A percentile compares a stretch with the other conserved stretches of the same genome.
Conservation (phyloP, 2,329 filamentous ascomycete genomes). For the Hysterium pulicare region DNA sequence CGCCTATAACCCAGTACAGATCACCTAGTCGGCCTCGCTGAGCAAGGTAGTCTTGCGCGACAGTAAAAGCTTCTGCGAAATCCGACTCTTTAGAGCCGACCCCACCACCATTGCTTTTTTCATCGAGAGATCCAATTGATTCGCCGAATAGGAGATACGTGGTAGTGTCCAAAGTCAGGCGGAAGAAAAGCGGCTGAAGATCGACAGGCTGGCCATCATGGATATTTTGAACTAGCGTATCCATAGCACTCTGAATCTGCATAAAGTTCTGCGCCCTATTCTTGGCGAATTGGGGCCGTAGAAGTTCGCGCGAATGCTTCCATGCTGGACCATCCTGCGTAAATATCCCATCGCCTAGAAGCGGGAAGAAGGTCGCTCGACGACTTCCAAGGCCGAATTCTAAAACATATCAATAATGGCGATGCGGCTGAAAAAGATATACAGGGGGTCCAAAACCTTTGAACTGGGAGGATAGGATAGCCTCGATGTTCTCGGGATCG, state of each 20-base stretch:
- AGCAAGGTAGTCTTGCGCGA: slow-evolving; percentile 15
- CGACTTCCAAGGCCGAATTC: slow-evolving; percentile 1
- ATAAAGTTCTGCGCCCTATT: neutral
- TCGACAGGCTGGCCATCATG: no score
- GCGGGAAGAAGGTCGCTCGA: slow-evolving; percentile 13
- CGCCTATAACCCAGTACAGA: slow-evolving; percentile 43
- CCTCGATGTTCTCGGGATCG: slow-evolving; percentile 41
- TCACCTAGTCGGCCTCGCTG: slow-evolving; percentile 21
- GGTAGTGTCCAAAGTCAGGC: slow-evolving; percentile 65
- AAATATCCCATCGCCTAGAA: slow-evolving; percentile 37
- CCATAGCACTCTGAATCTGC: no score
- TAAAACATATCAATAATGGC: neutral
- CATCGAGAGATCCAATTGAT: slow-evolving; percentile 12
- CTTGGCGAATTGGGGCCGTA: slow-evolving; percentile 45
- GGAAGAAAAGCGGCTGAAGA: slow-evolving; percentile 24
- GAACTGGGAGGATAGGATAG: slow-evolving; percentile 34
- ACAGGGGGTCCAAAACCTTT: slow-evolving; percentile 36
- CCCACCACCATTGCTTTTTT: no score
- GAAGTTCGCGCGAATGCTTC: slow-evolving; percentile 31
- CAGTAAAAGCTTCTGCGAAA: slow-evolving; percentile 23
- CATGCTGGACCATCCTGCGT: slow-evolving; percentile 33
- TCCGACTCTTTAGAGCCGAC: no score
- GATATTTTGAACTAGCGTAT: no score
- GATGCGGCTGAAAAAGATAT: slow-evolving; percentile 18
- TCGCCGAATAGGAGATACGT: slow-evolving; percentile 46